Evolutionary conservation across 257 asterid genomes (phyloP), one percentile per base, ranked within the genome.

Genomic region (Ilex aquifolium): DNA sequence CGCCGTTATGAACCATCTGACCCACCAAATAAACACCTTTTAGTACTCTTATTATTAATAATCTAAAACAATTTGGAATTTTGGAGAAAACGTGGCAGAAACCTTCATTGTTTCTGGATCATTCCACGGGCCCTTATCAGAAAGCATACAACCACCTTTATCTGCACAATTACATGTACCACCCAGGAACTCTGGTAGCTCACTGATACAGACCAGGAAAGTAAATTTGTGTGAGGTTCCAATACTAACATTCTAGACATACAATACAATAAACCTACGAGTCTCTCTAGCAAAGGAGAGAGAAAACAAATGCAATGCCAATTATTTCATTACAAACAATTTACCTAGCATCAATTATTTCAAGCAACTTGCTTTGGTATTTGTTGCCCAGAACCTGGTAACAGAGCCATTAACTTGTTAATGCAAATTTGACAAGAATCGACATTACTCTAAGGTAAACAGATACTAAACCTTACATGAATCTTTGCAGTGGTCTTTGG

Each of bases 121-220:
- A 61, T 92, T 89, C 99, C 99, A 93, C 30, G 99, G 97, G 12
- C 97, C 99, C 80, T 76, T 93, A 69, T 93, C 99, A 0, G 97
- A 87, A 60, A 70, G 64, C 97, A 89, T 82, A 62, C 99, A 93
- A 14, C 97, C 95, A 4, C 97, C 99, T 66, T 73, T 82, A 16
- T 87, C 97, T 57, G 76, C 86, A 44, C 99, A 92, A 49, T 89
- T 82, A 82, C 99, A 92, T 27, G 88, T 83, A 11, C 97, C 99
- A 0, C 99, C 97, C 82, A 92, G 80, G 81, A 89, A 89, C 52
- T 89, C 96, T 5, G 97, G 99, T 44, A 92, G 83, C 73, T 92
- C 96, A 61, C 99, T 88, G 84, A 44, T 57, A 60, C 69, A 72
- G 44, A 71, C 32, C 62, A 60, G 56, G 69, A 31, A 48, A 51